Conservation (phyloP, 306 rosid genomes). For the Hylodesmum podocarpum region DNA sequence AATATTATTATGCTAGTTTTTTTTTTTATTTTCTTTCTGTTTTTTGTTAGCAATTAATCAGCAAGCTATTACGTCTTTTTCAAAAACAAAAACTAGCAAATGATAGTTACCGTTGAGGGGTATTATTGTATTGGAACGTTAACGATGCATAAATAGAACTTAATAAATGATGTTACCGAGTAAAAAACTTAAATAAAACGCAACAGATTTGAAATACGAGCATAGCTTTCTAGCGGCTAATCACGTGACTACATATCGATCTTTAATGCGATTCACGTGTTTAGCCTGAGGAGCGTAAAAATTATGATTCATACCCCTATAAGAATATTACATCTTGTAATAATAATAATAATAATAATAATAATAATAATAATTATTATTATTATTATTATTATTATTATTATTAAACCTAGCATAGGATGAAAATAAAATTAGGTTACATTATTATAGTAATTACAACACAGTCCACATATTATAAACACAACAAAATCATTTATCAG, state of each 20-base stretch:
- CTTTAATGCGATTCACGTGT: conserved; percentile 41
- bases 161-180: neutral
- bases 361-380: too few relatives aligned
- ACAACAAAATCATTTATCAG: too few relatives aligned
- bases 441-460: too few relatives aligned
- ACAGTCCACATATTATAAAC: too few relatives aligned
- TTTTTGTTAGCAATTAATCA: neutral
- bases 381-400: too few relatives aligned
- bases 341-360: too few relatives aligned
- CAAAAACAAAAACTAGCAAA: neutral
- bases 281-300: neutral
- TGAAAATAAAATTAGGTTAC: neutral
- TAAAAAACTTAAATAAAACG: neutral
- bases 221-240: neutral
- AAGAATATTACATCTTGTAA: too few relatives aligned
- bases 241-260: conserved; percentile 27
- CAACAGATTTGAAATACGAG: neutral
- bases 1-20: neutral
- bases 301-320: neutral
- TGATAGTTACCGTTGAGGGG: neutral
- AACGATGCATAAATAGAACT: neutral
- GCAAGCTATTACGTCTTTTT: neutral
- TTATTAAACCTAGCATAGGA: too few relatives aligned
- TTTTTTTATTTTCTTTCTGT: too few relatives aligned
- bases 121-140: neutral